Base-by-base conservation (phyloP, 306 rosid genomes). In the Begonia peltatifolia region DNA sequence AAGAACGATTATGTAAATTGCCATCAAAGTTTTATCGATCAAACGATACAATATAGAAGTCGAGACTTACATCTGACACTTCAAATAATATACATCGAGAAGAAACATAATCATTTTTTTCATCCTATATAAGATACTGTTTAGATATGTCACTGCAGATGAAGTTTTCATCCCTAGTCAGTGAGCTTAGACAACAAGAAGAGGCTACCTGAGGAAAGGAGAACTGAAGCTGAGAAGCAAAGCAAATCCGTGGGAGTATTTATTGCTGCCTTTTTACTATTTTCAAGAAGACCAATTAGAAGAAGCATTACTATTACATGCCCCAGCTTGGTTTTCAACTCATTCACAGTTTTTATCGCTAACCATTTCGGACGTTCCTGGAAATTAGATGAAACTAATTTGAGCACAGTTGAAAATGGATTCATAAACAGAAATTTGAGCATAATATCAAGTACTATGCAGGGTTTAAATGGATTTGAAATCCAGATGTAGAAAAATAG, bases 221-320 rank as follows among this genome's bases (percentile, higher is more conserved):
- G 75, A 46, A 90, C 56, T 16, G 84, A 76, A 64, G 79, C 87
- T 41, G 85, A 66, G 59, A 90, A 90, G 78, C 94, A 90, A 16
- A 90, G 88, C 79, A 90, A 79, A 73, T 90, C 99, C 44, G 67
- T 57, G 23, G 95, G 84, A 56, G 97, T 36, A 22, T 74, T 69
- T 58, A 90, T 82, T 3, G 53, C 57, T 53, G 83, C 94, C 66
- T 76, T 78, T 82, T 82, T 90, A 63, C 87, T 80, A 77, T 72
- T 90, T 58, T 90, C 97, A 46, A 80, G 71, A 70, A 80, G 59
- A 36, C 97, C 95, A 54, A 90, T 90, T 48, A 85, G 76, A 71
- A 90, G 97, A 60, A 90, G 76, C 99, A 90, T 90, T 63, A 90
- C 95, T 75, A 86, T 90, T 1, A 90, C 95, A 64, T 86, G 95